Evolutionary conservation across 1,284 basidiomycete species (phyloP).

Genomic region (Grifola frondosa): DNA sequence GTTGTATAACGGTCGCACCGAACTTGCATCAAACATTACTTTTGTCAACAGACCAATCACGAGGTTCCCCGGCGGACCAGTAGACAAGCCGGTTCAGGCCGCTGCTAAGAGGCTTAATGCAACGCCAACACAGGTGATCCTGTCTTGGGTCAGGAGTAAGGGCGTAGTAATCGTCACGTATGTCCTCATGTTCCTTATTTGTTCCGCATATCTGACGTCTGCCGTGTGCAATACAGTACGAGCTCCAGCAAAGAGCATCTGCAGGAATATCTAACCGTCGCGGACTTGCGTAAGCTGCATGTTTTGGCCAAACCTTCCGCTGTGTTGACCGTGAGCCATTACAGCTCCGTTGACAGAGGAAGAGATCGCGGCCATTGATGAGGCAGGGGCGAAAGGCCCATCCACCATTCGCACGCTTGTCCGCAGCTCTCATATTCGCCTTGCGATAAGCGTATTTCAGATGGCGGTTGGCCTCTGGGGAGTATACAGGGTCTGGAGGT

Average conservation of each 20-base stretch:
- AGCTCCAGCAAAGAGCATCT: constrained; percentile 65
- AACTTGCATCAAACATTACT: not conserved
- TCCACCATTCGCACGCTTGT: too few species aligned
- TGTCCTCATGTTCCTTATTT: constrained; percentile 19
- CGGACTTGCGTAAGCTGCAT: constrained; percentile 49
- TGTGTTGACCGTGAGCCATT: not conserved
- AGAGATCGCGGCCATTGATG: constrained; percentile 59
- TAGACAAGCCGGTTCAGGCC: constrained; percentile 59
- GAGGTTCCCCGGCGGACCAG: constrained; percentile 57
- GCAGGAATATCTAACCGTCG: constrained; percentile 65
- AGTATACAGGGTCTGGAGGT: too few species aligned
- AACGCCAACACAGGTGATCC: constrained; percentile 65
- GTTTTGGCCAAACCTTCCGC: rapidly evolving
- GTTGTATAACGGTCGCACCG: constrained; percentile 12
- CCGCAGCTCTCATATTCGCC: too few species aligned
- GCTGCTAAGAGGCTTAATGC: constrained; percentile 57
- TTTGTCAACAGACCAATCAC: constrained; percentile 55
- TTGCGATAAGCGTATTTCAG: too few species aligned
- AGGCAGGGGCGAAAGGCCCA: constrained; percentile 46
- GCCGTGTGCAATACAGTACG: constrained; percentile 44
- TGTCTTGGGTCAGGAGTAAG: constrained; percentile 67
- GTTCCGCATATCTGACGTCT: not conserved
- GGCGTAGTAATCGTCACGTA: constrained; percentile 68
- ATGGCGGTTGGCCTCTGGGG: too few species aligned
- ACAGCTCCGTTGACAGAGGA: constrained; percentile 41